phyloP scores from a whole-genome alignment of 805 yeast genomes.

The Candida endomychidarum region DNA sequence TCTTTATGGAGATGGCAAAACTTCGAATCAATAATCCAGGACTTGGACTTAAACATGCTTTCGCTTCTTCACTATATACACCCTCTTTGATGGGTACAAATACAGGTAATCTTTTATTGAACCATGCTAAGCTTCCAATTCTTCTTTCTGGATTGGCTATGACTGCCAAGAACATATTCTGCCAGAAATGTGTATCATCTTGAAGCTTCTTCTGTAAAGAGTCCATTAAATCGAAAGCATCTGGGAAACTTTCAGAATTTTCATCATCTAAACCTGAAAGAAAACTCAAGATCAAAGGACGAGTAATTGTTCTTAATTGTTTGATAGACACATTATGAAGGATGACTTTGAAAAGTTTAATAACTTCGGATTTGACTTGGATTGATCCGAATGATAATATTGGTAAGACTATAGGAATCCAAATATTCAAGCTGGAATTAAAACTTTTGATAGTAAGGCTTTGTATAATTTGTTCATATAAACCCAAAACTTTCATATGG shows the following conservation, averaged over 20 bases:
- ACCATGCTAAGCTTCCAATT: constrained; percentile 81
- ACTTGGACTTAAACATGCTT: constrained; percentile 67
- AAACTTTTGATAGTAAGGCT: constrained; percentile 57
- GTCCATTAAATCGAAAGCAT: constrained; percentile 60
- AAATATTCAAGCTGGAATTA: constrained; percentile 57
- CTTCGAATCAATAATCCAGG: constrained; percentile 78
- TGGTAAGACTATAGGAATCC: constrained; percentile 95
- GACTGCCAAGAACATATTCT: constrained; percentile 68
- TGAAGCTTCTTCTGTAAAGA: constrained; percentile 53
- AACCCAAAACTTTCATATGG: constrained; percentile 80
- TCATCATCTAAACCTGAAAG: constrained; percentile 93
- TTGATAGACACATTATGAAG: constrained; percentile 44
- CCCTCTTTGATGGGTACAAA: constrained; percentile 40
- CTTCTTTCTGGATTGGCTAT: constrained; percentile 78
- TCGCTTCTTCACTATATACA: constrained; percentile 49
- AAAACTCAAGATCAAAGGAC: constrained; percentile 70
- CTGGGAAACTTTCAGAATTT: constrained; percentile 74
- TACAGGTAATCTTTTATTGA: constrained; percentile 62
- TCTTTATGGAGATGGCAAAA: constrained; percentile 63
- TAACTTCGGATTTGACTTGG: constrained; percentile 76
- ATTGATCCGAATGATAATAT: constrained; percentile 85
- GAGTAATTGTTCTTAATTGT: constrained; percentile 52
- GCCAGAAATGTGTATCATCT: constrained; percentile 85
- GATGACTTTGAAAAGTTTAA: constrained; percentile 59
- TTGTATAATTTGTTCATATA: constrained; percentile 69